Percentiles rank a stretch among this genome's conserved stretches.
These are phyloP conservation scores for Elsinoe fawcettii DNA, from an alignment of 2,329 filamentous ascomycete genomes.

Conservation along the genomic window DNA sequence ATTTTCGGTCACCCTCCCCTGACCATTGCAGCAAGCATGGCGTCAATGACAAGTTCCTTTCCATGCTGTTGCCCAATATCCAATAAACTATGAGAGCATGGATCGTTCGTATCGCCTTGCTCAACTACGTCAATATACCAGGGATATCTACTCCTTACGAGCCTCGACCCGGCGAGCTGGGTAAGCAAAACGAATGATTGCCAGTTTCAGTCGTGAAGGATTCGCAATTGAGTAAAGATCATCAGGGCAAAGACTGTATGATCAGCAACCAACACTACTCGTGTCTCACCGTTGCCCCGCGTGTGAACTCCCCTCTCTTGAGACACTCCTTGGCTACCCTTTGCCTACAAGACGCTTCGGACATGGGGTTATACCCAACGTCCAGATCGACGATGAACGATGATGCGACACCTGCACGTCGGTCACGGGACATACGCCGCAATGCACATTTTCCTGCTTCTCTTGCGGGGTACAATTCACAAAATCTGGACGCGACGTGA, in stretches of 20 bases:
- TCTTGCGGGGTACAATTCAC: not conserved
- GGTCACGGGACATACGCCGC: not conserved
- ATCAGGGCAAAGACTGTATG: conserved; percentile 1
- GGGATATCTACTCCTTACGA: not conserved
- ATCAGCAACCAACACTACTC: conserved; percentile 2
- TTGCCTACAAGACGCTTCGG: not conserved
- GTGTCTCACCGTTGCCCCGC: not conserved
- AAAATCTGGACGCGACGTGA: conserved; percentile 9
- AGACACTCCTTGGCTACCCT: not conserved
- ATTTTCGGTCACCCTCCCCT: not conserved
- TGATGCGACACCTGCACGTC: not conserved
- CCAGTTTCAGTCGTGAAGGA: not conserved
- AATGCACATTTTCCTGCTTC: not conserved
- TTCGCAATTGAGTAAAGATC: not conserved
- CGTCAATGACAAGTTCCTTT: not conserved
- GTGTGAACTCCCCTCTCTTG: not conserved
- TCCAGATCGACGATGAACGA: conserved; percentile 2
- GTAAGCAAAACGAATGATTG: not conserved
- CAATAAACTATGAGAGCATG: conserved; percentile 3
- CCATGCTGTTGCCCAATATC: not conserved
- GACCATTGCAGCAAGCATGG: conserved; percentile 7
- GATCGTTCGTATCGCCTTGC: conserved; percentile 4
- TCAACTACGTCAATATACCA: not conserved
- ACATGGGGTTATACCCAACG: not conserved
- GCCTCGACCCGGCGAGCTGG: conserved; percentile 2